Base-by-base conservation (phyloP, 2,329 filamentous ascomycete species). In the Teratosphaeriaceae sp. region DNA sequence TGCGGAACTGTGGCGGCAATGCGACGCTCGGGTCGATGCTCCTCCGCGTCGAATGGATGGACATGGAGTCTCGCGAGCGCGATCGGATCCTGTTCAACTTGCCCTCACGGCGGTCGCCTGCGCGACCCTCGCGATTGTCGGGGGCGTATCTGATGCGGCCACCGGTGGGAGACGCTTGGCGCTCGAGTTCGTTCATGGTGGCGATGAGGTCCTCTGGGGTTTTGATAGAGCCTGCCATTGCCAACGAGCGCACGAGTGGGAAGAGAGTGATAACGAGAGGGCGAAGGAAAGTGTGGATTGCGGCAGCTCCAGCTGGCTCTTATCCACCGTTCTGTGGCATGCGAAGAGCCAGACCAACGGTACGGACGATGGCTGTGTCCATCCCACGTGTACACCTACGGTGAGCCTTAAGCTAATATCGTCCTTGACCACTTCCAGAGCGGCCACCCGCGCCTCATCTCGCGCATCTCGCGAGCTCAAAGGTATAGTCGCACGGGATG, bases 1-100 rank as follows among this genome's bases (percentile, higher is more conserved):
- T 71, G 21, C 67, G 59, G 50, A 67, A 71, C 20, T 62, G 57
- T 43, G 70, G 70, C 13, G 68, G 68, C 5, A 71, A 55, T 0
- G 59, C 66, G 39, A 68, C 59, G 34, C 60, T 60, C 2, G 67
- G 68, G 38, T 71, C 65, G n/a, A 71, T 57, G 52, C 60, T 56
- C 48, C 58, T 50, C 46, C 65, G 56, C 57, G 40, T 55, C 47
- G 66, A 49, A 44, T 60, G 48, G 52, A 61, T 62, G 43, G 68
- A 56, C 52, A 65, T 51, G 5, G 57, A 58, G 44, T 62, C 61
- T 35, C 53, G 44, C 11, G 53, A 56, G 29, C 48, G 45, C 22
- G 53, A 56, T 4, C 53, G 48, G 3, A 26, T 26, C 7, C 31
- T 42, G 20, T 35, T 30, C 12, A 43, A 39, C 13, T 33, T 39